These are phyloP conservation scores for Xylariaceae sp. DNA, from an alignment of 2,329 filamentous ascomycete genomes.

Conservation along the genomic window DNA sequence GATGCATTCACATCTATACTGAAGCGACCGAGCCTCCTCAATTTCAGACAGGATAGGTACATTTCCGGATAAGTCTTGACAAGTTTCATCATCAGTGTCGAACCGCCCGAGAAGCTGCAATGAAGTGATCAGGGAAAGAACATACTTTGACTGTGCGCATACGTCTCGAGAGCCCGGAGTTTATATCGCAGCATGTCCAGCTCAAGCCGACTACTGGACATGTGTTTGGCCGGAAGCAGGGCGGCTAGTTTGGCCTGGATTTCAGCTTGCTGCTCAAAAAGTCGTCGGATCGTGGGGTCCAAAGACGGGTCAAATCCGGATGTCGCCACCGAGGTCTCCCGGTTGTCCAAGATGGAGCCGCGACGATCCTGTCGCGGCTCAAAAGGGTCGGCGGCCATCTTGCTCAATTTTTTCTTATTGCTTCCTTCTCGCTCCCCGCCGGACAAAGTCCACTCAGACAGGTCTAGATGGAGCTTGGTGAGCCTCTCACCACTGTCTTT, in stretches of 20 bases:
- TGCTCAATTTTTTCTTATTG: conserved; percentile 6
- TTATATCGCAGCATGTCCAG: conserved; percentile 63
- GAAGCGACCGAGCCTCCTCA: conserved; percentile 62
- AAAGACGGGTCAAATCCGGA: conserved; percentile 46
- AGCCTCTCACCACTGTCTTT: conserved; percentile 2
- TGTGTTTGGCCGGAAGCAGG: conserved; percentile 55
- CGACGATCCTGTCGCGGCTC: conserved; percentile 43
- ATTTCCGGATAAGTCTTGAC: conserved; percentile 46
- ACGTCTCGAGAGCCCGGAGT: conserved; percentile 54
- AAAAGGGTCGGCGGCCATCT: conserved; percentile 40
- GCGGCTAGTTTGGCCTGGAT: conserved; percentile 57
- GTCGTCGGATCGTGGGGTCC: conserved; percentile 51
- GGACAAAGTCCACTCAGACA: conserved; percentile 9
- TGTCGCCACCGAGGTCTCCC: conserved; percentile 39
- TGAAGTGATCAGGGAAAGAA: conserved; percentile 24
- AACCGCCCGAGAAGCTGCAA: conserved; percentile 3
- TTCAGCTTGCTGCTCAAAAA: conserved; percentile 60
- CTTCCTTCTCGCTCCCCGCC: conserved; percentile 23
- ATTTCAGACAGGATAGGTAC: conserved; percentile 57
- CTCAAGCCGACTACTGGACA: conserved; percentile 55
- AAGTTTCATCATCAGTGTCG: conserved; percentile 26
- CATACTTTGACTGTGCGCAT: conserved; percentile 58
- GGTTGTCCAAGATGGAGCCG: conserved; percentile 39
- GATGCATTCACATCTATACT: conserved; percentile 65
- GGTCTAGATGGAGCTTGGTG: conserved; percentile 6